Evolutionary conservation across 441 rosid genomes (phyloP), one percentile per base, ranked within the genome.

Genomic region (Populus hybrid): DNA sequence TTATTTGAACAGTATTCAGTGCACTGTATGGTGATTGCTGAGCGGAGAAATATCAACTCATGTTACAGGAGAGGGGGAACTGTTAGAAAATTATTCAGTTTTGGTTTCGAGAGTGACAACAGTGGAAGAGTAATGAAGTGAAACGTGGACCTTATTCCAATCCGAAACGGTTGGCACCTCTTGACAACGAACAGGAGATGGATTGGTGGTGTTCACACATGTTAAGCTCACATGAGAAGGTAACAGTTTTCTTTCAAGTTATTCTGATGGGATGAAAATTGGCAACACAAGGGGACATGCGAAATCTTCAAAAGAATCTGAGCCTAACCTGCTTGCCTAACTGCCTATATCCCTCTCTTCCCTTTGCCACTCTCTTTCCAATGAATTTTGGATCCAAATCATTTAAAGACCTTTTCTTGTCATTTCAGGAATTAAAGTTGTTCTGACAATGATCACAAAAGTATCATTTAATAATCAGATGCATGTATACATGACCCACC

Each of bases 381-480:
- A 67, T 26, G 71, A 78, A 76, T 66, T 69, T 40, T 70, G 81
- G 34, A 70, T 71, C 78, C 82, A 42, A 78, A 78, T 81, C 80
- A 73, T 76, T 78, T 65, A 67, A 59, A 59, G 67, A 73, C 75
- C 12, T 76, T 76, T 69, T 61, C 74, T n/a, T 69, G 61, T 79
- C 76, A 63, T 73, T 40, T 82, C 78, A 73, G 9, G 64, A 46
- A 28, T 67, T 78, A 67, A 81, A 78, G 69, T 26, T 73, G 20
- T 67, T 18, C 18, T 24, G 28, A 32, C 23, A 61, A 74, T 28
- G 20, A 35, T 57, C n/a, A 35, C 23, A 34, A 40, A 74, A 81
- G 64, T 16, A 10, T 63, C 30, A 32, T 35, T 24, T 46, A 23
- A 69, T 63, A 9, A 70, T 77, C 36, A 36, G 35, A 50, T 21